phyloP scores from a whole-genome alignment of 768 basidiomycete species.

The Termitomyces eurrhizus region DNA sequence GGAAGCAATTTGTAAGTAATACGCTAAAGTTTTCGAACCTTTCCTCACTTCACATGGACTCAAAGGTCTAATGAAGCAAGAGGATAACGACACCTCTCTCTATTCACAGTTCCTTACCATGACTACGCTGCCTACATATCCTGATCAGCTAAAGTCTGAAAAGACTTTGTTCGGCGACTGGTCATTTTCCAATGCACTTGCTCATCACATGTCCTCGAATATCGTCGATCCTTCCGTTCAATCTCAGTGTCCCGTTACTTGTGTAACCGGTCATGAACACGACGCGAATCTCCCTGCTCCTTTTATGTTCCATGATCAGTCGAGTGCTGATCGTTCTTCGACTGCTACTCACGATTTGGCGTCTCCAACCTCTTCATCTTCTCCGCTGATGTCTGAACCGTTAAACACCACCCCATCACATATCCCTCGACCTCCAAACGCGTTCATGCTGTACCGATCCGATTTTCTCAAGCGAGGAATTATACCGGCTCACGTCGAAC shows the following conservation, averaged over 20 bases:
- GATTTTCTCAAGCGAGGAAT: constrained; percentile 49
- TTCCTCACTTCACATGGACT: not conserved
- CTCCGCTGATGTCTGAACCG: constrained; percentile 3
- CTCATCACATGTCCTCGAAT: not conserved
- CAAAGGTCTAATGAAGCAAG: constrained; percentile 8
- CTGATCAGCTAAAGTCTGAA: not conserved
- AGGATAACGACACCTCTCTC: constrained; percentile 2
- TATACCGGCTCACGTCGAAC: constrained; percentile 48
- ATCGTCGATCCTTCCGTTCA: not conserved
- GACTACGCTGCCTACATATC: constrained; percentile 4
- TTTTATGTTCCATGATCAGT: not conserved
- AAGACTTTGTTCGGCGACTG: constrained; percentile 3
- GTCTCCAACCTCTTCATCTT: not conserved
- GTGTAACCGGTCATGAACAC: not conserved
- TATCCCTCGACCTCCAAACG: constrained; percentile 75
- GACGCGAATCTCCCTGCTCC: not conserved
- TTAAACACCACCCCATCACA: constrained; percentile 27
- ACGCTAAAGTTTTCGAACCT: not conserved
- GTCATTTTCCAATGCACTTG: constrained; percentile 6
- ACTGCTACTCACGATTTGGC: not conserved
- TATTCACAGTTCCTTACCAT: constrained; percentile 2
- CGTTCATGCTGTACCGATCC: constrained; percentile 81
- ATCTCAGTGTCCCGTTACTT: not conserved
- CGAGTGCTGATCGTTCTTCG: not conserved
- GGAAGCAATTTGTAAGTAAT: constrained; percentile 8